These are phyloP conservation scores for Phylloporus rhodoxanthus DNA, from an alignment of 768 basidiomycete genomes.

Conservation along the genomic window DNA sequence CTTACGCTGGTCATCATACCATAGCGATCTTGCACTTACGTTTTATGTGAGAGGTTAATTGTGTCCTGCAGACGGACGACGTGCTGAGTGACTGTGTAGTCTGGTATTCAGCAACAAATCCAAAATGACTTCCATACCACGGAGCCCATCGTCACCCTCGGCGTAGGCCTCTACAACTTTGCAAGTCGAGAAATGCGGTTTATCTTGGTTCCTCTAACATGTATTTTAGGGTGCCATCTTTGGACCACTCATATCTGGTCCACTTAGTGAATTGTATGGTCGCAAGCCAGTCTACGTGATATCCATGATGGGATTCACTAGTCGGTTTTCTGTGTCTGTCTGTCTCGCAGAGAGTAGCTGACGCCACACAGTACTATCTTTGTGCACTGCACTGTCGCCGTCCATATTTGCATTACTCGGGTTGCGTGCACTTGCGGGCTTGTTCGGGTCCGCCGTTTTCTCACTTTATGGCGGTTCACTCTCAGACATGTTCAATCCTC, in stretches of 20 bases:
- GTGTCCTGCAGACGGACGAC: neutral
- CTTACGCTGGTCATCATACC: neutral
- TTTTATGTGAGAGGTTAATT: conserved; percentile 21
- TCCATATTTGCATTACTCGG: conserved; percentile 14
- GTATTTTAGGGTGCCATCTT: conserved; percentile 18
- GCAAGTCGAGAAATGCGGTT: conserved; percentile 6
- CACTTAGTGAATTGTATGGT: conserved; percentile 23
- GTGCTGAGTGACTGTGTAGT: conserved; percentile 13
- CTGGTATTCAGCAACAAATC: conserved; percentile 26
- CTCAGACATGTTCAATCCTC: conserved; percentile 26
- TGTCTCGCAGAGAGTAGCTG: neutral
- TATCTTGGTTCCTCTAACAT: neutral
- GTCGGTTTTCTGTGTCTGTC: conserved; percentile 7
- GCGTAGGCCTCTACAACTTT: conserved; percentile 25
- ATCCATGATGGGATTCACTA: conserved; percentile 18
- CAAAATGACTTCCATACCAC: conserved; percentile 19
- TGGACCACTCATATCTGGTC: conserved; percentile 23
- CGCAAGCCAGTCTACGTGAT: conserved; percentile 20
- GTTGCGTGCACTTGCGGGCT: conserved; percentile 19
- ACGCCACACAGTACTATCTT: conserved; percentile 17
- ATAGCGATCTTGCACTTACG: conserved; percentile 23
- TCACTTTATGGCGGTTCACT: conserved; percentile 28
- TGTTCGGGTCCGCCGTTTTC: conserved; percentile 24
- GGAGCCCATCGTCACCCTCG: conserved; percentile 20
- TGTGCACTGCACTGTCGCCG: conserved; percentile 22